These are phyloP conservation scores for Penstemon newberryi DNA, from an alignment of 257 asterid species.

Conservation along the genomic window DNA sequence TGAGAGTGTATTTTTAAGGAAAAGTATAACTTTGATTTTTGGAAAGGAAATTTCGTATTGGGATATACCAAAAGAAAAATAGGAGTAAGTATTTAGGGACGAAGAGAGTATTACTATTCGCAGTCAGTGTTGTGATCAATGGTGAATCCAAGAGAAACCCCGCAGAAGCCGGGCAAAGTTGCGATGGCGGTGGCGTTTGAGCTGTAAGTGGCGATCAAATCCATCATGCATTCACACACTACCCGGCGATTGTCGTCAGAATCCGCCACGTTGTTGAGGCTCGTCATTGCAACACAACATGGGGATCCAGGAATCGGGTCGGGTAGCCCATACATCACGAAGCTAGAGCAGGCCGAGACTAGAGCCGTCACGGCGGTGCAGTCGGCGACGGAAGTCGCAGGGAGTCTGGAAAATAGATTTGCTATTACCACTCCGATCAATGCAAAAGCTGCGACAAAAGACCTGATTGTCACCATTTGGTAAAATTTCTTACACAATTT, in stretches of 20 bases:
- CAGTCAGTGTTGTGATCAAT: slow-evolving; percentile 83
- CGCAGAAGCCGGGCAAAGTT: slow-evolving; percentile 88
- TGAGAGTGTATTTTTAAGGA: background rate
- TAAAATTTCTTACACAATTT: background rate
- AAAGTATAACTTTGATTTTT: background rate
- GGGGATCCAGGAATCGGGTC: slow-evolving; percentile 80
- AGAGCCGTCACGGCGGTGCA: slow-evolving; percentile 68
- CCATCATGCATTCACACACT: slow-evolving; percentile 81
- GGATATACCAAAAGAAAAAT: background rate
- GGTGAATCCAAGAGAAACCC: slow-evolving; percentile 82
- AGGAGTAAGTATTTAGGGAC: slow-evolving; percentile 1
- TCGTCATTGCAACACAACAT: slow-evolving; percentile 77
- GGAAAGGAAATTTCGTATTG: background rate
- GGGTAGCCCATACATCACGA: slow-evolving; percentile 58
- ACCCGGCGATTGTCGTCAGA: slow-evolving; percentile 49
- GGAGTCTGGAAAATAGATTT: slow-evolving; percentile 3
- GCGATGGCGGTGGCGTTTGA: slow-evolving; percentile 89
- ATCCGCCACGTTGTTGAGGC: slow-evolving; percentile 49
- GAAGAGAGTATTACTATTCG: slow-evolving; percentile 51
- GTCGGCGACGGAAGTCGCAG: slow-evolving; percentile 30
- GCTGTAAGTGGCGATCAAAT: slow-evolving; percentile 42
- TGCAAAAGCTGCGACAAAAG: background rate
- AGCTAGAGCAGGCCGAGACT: slow-evolving; percentile 70
- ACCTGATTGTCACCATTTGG: slow-evolving; percentile 5
- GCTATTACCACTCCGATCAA: slow-evolving; percentile 21